Base-by-base conservation (phyloP, 2,329 filamentous ascomycete genomes). In the Microsporum ferrugineum region DNA sequence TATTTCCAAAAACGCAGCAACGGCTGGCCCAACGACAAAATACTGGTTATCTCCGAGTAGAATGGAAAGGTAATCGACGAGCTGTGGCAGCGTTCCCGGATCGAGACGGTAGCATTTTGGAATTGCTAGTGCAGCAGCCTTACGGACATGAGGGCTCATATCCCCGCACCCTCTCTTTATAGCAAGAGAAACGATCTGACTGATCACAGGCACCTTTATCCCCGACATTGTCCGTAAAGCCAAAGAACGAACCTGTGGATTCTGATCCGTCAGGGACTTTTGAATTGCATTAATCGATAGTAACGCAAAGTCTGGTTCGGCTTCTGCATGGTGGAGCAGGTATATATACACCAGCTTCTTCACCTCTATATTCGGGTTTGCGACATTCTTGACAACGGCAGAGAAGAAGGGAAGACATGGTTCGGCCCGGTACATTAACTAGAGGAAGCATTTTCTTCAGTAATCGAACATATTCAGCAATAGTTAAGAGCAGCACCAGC, bases 311-410 rank as follows among this genome's bases (percentile, higher is more conserved):
- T 99, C 94, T 62, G 92, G 94, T 71, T 97, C 94, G 65, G 91
- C 85, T 73, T 97, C 94, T 72, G 94, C 94, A 81, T 99, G 91
- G 72, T 95, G 89, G 63, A 97, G 87, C 64, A 99, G 85, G 76
- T 96, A 99, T 72, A 96, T 95, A 79, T 99, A 99, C 64, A 99
- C 94, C 61, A 99, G 85, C 75, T 97, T 97, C 77, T 96, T 95
- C 75, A 97, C 91, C 70, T 95, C 91, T 68, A 96, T 82, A 69
- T 91, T 96, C 12, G 91, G 88, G 41, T 89, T 96, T 33, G 92
- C 92, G 63, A 96, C 90, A 68, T 97, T 99, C 78, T 99, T 99
- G 73, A 99, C 90, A 60, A 99, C 88, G 29, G 91, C 88, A n/a
- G 92, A 95, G 80, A 99, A 99, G 80, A 92, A 95, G 27, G 89